Conservation (phyloP, 192 early-diverging fungal genomes). For the Pilobolus umbonatus region DNA sequence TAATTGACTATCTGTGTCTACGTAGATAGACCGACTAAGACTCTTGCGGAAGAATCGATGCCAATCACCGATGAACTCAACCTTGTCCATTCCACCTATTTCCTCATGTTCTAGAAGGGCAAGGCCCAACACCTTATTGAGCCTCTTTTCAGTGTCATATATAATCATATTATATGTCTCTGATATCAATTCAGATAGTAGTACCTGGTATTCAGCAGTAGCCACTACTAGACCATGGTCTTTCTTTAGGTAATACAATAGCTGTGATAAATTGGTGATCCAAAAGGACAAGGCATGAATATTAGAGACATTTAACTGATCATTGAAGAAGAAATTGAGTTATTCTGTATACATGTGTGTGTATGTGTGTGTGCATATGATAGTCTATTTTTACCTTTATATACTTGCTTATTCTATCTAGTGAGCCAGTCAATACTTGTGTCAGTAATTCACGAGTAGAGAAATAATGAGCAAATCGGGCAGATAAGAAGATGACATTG, state of each 20-base stretch:
- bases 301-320: conserved; percentile 49
- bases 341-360: neutral
- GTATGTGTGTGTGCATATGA: neutral
- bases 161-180: conserved; percentile 66
- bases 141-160: conserved; percentile 55
- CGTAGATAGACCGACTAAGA: neutral
- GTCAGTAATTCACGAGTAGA: conserved; percentile 69
- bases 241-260: conserved; percentile 85
- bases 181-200: conserved; percentile 73
- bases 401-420: conserved; percentile 52
- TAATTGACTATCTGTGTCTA: conserved; percentile 1
- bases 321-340: neutral
- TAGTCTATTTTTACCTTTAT: conserved; percentile 47
- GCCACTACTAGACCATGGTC: conserved; percentile 69
- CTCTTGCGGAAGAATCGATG: conserved; percentile 46
- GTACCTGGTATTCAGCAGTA: conserved; percentile 67
- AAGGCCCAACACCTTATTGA: conserved; percentile 57
- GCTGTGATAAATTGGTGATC: conserved; percentile 79
- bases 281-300: conserved; percentile 69
- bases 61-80: conserved; percentile 58
- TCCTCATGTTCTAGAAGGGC: conserved; percentile 69
- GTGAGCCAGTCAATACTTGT: conserved; percentile 57
- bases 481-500: conserved; percentile 85
- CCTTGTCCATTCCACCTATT: conserved; percentile 65
- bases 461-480: conserved; percentile 86